phyloP scores from a whole-genome alignment of 202 grass and related monocot genomes.

The Eragrostis tef region DNA sequence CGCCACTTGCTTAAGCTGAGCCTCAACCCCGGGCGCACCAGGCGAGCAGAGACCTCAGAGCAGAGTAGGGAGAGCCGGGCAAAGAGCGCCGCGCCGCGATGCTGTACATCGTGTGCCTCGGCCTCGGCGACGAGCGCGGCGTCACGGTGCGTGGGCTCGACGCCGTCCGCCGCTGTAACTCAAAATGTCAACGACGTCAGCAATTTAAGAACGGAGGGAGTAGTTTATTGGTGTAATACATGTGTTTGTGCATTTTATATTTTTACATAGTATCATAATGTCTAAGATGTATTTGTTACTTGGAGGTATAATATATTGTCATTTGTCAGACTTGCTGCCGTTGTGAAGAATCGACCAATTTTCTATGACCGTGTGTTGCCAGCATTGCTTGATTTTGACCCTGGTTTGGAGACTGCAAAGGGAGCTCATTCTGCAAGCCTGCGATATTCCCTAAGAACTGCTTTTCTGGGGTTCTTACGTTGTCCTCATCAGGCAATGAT shows the following conservation, averaged over 20 bases:
- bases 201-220: too few relatives aligned
- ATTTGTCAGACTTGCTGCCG: constrained; percentile 78
- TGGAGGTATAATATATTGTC: constrained; percentile 45
- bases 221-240: neutral
- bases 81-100: constrained; percentile 40
- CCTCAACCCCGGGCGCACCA: too few relatives aligned
- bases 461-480: constrained; percentile 85
- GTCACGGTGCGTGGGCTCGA: constrained; percentile 88
- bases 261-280: neutral
- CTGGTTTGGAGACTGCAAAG: constrained; percentile 59
- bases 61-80: too few relatives aligned
- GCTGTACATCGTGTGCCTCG: constrained; percentile 84
- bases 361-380: constrained; percentile 69
- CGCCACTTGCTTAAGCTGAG: too few relatives aligned
- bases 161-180: constrained; percentile 66
- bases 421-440: constrained; percentile 81
- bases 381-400: constrained; percentile 77
- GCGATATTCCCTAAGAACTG: constrained; percentile 67
- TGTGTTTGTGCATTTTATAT: constrained; percentile 18
- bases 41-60: too few relatives aligned
- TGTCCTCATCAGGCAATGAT: constrained; percentile 72
- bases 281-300: constrained; percentile 38
- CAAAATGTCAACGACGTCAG: too few relatives aligned
- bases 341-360: constrained; percentile 76
- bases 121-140: constrained; percentile 82